phyloP scores from a whole-genome alignment of 129 eudicot genomes.

The Chrysanthemum lavandulifolium region DNA sequence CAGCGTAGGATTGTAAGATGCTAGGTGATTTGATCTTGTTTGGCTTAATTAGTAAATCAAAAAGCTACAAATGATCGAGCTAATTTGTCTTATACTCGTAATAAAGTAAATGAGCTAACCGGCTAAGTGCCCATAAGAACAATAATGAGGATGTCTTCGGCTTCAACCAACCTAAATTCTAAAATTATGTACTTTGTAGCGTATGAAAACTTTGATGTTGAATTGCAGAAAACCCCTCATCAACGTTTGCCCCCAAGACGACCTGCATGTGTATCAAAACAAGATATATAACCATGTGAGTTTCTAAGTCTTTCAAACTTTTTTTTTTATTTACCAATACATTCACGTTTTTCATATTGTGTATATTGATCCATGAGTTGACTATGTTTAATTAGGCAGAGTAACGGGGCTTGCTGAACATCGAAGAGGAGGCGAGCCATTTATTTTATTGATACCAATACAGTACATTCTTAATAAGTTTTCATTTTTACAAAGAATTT shows the following conservation, averaged over 20 bases:
- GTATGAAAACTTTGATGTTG: background rate
- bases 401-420: background rate
- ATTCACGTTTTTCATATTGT: background rate
- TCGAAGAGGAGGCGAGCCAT: background rate
- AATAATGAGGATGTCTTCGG: too few species aligned
- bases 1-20: too few species aligned
- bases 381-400: background rate
- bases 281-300: background rate
- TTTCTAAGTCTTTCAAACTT: background rate
- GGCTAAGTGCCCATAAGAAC: too few species aligned
- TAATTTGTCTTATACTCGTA: too few species aligned
- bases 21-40: background rate
- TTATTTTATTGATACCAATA: too few species aligned
- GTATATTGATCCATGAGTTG: background rate
- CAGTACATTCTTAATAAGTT: too few species aligned
- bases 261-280: conserved; percentile 5
- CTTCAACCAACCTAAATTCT: background rate
- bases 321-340: background rate
- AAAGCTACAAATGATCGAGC: too few species aligned
- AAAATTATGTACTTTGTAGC: background rate
- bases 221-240: conserved; percentile 9
- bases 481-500: too few species aligned
- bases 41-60: background rate
- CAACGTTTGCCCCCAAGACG: background rate
- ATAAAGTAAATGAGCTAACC: too few species aligned